Percentiles rank a stretch among this genome's conserved stretches.
Conservation (phyloP, 305 asterid species). For the Fraxinus xanthoxyloides region DNA sequence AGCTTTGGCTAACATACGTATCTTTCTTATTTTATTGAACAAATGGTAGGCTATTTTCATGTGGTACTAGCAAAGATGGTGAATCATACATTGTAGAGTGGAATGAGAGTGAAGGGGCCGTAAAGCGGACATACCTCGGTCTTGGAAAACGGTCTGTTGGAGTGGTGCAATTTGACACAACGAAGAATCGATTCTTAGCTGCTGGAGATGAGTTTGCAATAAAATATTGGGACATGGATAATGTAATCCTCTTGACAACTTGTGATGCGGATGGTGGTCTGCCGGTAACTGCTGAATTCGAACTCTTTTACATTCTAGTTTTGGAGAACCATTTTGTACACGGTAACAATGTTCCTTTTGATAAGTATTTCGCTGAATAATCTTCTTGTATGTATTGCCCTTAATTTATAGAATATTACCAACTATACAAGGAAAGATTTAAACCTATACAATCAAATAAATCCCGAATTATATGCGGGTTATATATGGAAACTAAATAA, state of each 20-base stretch:
- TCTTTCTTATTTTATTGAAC: background rate
- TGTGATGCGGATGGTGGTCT: slow-evolving; percentile 70
- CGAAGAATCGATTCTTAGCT: slow-evolving; percentile 62
- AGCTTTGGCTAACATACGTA: background rate
- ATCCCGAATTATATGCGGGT: too few species aligned
- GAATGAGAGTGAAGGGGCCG: slow-evolving; percentile 68
- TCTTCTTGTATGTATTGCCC: too few species aligned
- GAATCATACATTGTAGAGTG: slow-evolving; percentile 63
- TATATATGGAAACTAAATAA: too few species aligned
- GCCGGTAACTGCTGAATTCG: slow-evolving; percentile 41
- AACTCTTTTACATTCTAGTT: background rate
- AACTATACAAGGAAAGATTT: too few species aligned
- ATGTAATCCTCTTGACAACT: slow-evolving; percentile 36
- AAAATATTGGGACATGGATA: slow-evolving; percentile 78
- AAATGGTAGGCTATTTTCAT: slow-evolving; percentile 58
- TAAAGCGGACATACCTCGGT: slow-evolving; percentile 58
- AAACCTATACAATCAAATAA: too few species aligned
- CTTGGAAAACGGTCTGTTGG: slow-evolving; percentile 53
- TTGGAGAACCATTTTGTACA: slow-evolving; percentile 11
- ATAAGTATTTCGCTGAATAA: too few species aligned
- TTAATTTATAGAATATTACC: too few species aligned
- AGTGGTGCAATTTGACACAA: slow-evolving; percentile 68
- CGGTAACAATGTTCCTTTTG: background rate
- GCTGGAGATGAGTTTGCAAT: slow-evolving; percentile 70
- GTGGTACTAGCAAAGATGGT: slow-evolving; percentile 67